Base-by-base conservation (phyloP, 805 yeast genomes). In the Middelhovenomyces tepae region DNA sequence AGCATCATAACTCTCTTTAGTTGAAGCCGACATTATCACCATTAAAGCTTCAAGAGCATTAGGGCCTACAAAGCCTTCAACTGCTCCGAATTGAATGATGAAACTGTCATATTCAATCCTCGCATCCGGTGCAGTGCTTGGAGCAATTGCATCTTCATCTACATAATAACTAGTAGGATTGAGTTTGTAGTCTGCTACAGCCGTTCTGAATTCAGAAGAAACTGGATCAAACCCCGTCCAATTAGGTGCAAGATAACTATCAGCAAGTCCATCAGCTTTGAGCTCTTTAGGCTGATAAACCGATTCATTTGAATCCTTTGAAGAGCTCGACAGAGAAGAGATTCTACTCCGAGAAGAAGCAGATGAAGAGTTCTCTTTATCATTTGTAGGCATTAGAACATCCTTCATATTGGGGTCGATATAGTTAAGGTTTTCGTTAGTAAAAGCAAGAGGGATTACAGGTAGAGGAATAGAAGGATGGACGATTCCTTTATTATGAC, bases 391-490 rank as follows among this genome's bases (percentile, higher is more conserved):
- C 15, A 44, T 47, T n/a, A n/a, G n/a, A 3, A 41, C 36, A 10
- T 37, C 35, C 6, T 40, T 44, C 27, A 38, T 36, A 14, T 38
- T 42, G 6, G 46, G 45, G 22, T 50, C 51, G 10, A 71, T 44
- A 22, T 53, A 37, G 42, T 67, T 73, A 9, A 67, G 52, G 1
- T 77, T 67, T 9, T 65, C 69, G 9, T 60, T 50, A 6, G 65
- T 67, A 7, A 81, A 39, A 0, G 93, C 94, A 1, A 67, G 56
- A 1, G 81, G 69, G 2, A 75, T 70, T 35, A 67, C 65, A 0
- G 93, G 87, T 2, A 81, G 47, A 1, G 85, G 64, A 3, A 78
- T 57, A 0, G 84, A 70, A 0, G 86, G 76, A 14, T 63, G 20
- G 6, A 80, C 68, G 4, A 71, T 58, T 40, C 56, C 66, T 1